A percentile compares a stretch with the other conserved stretches of the same genome.
phyloP scores from a whole-genome alignment of 768 basidiomycete species.

The Hortiboletus campestris region DNA sequence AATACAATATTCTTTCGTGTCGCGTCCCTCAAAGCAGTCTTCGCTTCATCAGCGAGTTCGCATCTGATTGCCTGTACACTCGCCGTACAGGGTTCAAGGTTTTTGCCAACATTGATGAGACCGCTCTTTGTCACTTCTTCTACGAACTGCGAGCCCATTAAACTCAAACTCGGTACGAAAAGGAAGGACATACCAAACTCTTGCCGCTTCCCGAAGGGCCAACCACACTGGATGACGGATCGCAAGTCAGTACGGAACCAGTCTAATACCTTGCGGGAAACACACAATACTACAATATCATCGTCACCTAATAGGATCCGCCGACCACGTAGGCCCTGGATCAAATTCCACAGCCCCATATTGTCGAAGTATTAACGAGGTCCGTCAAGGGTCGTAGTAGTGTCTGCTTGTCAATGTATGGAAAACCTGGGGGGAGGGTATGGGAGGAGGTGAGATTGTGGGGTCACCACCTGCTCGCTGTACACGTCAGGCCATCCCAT shows the following conservation, averaged over 20 bases:
- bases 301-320: background rate
- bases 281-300: constrained; percentile 23
- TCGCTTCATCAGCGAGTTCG: background rate
- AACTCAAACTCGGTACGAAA: background rate
- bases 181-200: constrained; percentile 10
- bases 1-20: constrained; percentile 13
- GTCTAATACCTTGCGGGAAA: background rate
- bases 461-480: background rate
- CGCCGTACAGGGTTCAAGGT: background rate
- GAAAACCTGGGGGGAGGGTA: too few species aligned
- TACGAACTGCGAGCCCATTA: constrained; percentile 7
- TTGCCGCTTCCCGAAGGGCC: constrained; percentile 22
- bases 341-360: background rate
- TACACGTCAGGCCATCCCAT: background rate
- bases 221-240: constrained; percentile 5
- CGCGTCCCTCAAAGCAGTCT: background rate
- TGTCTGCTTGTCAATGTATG: too few species aligned
- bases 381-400: background rate
- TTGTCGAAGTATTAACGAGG: background rate
- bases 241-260: background rate
- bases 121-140: background rate
- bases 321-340: background rate
- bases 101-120: background rate
- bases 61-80: constrained; percentile 14
- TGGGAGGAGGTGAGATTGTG: background rate